These are phyloP conservation scores for Aegilops bicornis DNA, from an alignment of 176 grass and related monocot genomes.

Conservation along the genomic window DNA sequence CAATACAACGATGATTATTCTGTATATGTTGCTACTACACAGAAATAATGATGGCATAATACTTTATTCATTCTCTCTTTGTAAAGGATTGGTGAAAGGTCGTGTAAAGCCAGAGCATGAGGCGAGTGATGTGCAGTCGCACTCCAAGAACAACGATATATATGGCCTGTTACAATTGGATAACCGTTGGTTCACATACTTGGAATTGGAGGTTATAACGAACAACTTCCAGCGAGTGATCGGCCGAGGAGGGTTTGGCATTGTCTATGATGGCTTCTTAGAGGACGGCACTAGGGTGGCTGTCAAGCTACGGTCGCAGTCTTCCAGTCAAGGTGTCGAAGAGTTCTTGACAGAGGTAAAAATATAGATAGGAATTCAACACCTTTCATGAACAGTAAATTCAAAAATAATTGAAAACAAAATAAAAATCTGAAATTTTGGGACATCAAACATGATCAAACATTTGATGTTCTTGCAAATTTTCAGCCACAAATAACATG, in stretches of 20 bases:
- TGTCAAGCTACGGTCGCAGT: not conserved
- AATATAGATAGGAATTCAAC: too few relatives aligned
- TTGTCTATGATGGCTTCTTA: constrained; percentile 53
- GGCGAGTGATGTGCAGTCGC: not conserved
- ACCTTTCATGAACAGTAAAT: too few relatives aligned
- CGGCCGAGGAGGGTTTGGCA: constrained; percentile 63
- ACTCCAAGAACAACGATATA: not conserved
- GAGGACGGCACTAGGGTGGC: constrained; percentile 58
- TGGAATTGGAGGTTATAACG: constrained; percentile 43
- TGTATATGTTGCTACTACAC: too few relatives aligned
- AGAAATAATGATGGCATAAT: too few relatives aligned
- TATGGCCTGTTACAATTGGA: constrained; percentile 22
- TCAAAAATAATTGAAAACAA: too few relatives aligned
- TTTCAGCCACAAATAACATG: too few relatives aligned
- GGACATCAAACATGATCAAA: too few relatives aligned
- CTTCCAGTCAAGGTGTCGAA: constrained; percentile 39
- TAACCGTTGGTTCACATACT: constrained; percentile 51
- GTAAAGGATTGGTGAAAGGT: not conserved
- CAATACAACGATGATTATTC: too few relatives aligned
- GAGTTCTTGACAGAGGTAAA: constrained; percentile 66
- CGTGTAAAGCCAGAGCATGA: constrained; percentile 13
- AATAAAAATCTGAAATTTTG: too few relatives aligned
- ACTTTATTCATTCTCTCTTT: too few relatives aligned
- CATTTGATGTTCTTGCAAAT: too few relatives aligned
- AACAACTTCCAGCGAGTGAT: constrained; percentile 55